These are phyloP conservation scores for Yamadazyma ubonensis DNA, from an alignment of 805 yeast genomes.

Conservation along the genomic window DNA sequence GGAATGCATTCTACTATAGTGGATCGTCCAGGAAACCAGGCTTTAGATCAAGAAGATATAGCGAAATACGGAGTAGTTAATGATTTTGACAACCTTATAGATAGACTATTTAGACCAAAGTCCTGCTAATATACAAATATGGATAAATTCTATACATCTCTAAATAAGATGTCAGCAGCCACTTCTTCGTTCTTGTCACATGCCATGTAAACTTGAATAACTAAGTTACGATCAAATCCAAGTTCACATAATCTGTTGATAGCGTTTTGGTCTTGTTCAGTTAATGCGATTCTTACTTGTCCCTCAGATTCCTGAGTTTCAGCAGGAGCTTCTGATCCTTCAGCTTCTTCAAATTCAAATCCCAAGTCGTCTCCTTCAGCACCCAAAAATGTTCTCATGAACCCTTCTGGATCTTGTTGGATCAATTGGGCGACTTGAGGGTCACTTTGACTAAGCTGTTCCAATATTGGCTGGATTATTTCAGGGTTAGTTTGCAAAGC, in stretches of 20 bases:
- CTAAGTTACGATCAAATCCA: slow-evolving; percentile 87
- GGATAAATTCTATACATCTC: slow-evolving; percentile 31
- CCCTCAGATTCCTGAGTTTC: slow-evolving; percentile 30
- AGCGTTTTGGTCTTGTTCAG: slow-evolving; percentile 87
- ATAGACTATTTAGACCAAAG: not conserved
- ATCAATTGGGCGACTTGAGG: slow-evolving; percentile 84
- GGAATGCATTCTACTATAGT: slow-evolving; percentile 62
- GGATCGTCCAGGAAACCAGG: slow-evolving; percentile 72
- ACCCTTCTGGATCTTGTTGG: slow-evolving; percentile 86
- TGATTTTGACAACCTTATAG: slow-evolving; percentile 5
- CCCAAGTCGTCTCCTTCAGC: slow-evolving; percentile 55
- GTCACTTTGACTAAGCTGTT: slow-evolving; percentile 74
- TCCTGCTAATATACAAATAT: not conserved
- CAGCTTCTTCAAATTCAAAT: slow-evolving; percentile 30
- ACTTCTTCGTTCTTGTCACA: slow-evolving; percentile 97
- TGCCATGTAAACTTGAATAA: slow-evolving; percentile 92
- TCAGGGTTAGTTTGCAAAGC: slow-evolving; percentile 85
- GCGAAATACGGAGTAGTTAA: slow-evolving; percentile 21
- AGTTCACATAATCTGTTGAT: slow-evolving; percentile 84
- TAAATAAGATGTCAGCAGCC: slow-evolving; percentile 87
- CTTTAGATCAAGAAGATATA: slow-evolving; percentile 38
- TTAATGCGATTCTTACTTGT: slow-evolving; percentile 55
- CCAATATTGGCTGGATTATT: slow-evolving; percentile 77
- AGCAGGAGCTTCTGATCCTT: slow-evolving; percentile 35
- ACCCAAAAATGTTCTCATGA: slow-evolving; percentile 68